Base-by-base conservation (phyloP, 1,284 basidiomycete species). In the Naganishia sp. region DNA sequence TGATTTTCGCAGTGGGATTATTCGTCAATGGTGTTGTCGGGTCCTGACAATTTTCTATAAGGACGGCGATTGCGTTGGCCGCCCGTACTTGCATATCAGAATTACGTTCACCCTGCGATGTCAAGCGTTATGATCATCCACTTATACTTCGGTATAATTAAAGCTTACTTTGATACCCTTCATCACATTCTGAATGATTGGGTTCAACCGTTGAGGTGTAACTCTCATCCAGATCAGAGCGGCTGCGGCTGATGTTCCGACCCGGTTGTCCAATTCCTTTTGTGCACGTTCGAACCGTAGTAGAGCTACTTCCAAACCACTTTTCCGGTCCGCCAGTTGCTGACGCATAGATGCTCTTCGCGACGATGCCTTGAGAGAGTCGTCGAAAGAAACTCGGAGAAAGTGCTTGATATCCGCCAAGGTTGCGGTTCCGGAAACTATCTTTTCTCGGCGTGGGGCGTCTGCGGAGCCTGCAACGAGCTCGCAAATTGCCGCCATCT, bases 171-270 rank as follows among this genome's bases (percentile, higher is more conserved):
- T 99, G 82, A 99, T 89, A 44, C 93, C 92, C 71, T 95, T 96
- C 90, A 98, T 99, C 71, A 99, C 88, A 45, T 92, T 93, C 79
- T 96, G 93, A 63, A 99, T 94, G 53, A 99, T 88, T 0, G 90
- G 95, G 71, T 93, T 97, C 69, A 99, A 88, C 81, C 98, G 99
- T 70, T 92, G 86, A 0, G 94, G 94, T 44, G 91, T 87, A 44
- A 86, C 86, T 73, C 85, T 84, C 69, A 95, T 86, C 4, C 91
- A 88, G 21, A 99, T 89, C 70, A 95, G 89, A 0, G 95, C 93
- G 2, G 90, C 89, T 13, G 94, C 92, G 72, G 96, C 89, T 0
- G 91, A 87, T 10, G 96, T 92, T 10, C 87, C 88, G 15, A 98
- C 88, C 60, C 94, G 89, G 21, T 88, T 86, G 72, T 98, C 95